A percentile compares a stretch with the other conserved stretches of the same genome.
Evolutionary conservation across 2,329 filamentous ascomycete species (phyloP).

Genomic region (Seiridium unicorne): DNA sequence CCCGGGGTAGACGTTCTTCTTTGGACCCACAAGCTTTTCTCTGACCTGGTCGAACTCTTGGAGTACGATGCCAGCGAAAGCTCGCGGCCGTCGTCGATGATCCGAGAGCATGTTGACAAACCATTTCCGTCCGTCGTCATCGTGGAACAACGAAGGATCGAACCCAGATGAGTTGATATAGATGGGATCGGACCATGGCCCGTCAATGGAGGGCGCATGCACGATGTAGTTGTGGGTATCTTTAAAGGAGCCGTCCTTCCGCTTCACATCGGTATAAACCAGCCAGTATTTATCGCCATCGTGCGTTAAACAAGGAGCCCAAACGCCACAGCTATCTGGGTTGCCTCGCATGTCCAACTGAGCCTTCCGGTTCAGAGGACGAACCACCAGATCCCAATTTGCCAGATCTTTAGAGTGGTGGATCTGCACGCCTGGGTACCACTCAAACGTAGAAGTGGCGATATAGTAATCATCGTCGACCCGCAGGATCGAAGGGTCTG

Average conservation of each 20-base stretch:
- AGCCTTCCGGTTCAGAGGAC: conserved; percentile 46
- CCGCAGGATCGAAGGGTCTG: conserved; percentile 52
- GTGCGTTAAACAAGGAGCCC: conserved; percentile 63
- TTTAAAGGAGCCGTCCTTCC: conserved; percentile 65
- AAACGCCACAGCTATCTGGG: conserved; percentile 60
- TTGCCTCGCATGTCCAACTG: conserved; percentile 59
- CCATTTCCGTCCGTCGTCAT: conserved; percentile 54
- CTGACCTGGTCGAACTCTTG: conserved; percentile 54
- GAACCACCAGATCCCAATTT: conserved; percentile 47
- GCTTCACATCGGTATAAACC: conserved; percentile 65
- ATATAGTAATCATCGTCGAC: conserved; percentile 55
- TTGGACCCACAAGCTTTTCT: conserved; percentile 52
- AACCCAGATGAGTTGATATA: conserved; percentile 62
- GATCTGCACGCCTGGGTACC: conserved; percentile 55
- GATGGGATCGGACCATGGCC: conserved; percentile 61
- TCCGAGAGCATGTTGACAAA: conserved; percentile 58
- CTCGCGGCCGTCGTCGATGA: conserved; percentile 44
- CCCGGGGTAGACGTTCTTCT: conserved; percentile 54
- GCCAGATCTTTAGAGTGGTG: conserved; percentile 52
- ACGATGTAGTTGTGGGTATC: conserved; percentile 65
- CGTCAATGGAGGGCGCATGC: conserved; percentile 48
- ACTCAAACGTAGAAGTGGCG: conserved; percentile 55
- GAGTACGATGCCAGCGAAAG: conserved; percentile 56
- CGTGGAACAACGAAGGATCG: conserved; percentile 60
- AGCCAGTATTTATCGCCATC: conserved; percentile 61